These are phyloP conservation scores for Trichosphaerium sp. DNA, from an alignment of 78 protist species.

Conservation along the genomic window DNA sequence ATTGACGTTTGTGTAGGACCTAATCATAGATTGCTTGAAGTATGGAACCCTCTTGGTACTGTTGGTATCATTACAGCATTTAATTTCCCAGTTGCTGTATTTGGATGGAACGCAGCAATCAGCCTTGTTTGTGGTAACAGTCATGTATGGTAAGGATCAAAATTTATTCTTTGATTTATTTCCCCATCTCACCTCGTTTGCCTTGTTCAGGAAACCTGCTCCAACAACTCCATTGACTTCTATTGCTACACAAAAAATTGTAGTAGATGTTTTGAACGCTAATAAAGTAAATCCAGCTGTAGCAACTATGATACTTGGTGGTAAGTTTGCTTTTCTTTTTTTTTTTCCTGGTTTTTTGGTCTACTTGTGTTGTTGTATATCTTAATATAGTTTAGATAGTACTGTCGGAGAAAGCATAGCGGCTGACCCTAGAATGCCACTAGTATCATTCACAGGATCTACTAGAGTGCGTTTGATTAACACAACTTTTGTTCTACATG, in stretches of 20 bases:
- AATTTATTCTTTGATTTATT: too few species aligned
- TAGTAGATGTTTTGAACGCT: constrained; percentile 54
- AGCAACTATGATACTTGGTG: constrained; percentile 42
- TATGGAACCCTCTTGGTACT: constrained; percentile 83
- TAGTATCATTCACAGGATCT: constrained; percentile 83
- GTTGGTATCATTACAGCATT: constrained; percentile 85
- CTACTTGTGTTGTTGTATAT: background rate
- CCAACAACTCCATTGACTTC: constrained; percentile 52
- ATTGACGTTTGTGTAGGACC: background rate
- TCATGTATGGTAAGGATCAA: constrained; percentile 56
- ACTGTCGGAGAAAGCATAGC: constrained; percentile 66
- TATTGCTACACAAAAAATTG: constrained; percentile 62
- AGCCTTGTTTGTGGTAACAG: constrained; percentile 31
- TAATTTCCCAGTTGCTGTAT: constrained; percentile 88
- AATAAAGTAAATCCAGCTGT: constrained; percentile 50
- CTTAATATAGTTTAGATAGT: constrained; percentile 64
- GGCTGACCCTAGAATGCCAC: constrained; percentile 43
- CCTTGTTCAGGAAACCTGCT: constrained; percentile 86
- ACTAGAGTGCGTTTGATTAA: constrained; percentile 24
- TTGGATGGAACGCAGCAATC: constrained; percentile 80
- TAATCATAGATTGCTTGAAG: constrained; percentile 63
- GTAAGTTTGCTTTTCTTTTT: background rate
- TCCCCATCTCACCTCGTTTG: background rate
- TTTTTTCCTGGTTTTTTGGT: background rate
- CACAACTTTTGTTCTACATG: too few species aligned